Conservation (phyloP, 306 rosid species). For the Casuarina glauca region DNA sequence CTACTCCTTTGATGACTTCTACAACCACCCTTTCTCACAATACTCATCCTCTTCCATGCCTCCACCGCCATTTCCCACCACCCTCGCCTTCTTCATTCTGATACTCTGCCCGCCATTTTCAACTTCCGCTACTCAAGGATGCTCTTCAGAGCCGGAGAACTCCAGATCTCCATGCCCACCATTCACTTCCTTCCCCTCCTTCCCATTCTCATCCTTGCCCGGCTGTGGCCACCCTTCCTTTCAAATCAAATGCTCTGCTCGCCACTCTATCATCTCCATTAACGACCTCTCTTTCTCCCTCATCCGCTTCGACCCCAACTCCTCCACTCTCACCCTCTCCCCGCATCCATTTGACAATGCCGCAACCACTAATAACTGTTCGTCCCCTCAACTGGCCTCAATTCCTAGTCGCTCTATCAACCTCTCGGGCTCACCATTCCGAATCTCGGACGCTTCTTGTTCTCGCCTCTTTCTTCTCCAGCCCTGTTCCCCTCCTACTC, state of each 20-base stretch:
- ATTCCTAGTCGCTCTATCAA: slow-evolving; percentile 57
- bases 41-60: slow-evolving; percentile 33
- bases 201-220: slow-evolving; percentile 68
- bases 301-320: slow-evolving; percentile 50
- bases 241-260: slow-evolving; percentile 59
- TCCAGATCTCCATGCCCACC: slow-evolving; percentile 53
- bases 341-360: slow-evolving; percentile 32
- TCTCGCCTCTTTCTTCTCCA: slow-evolving; percentile 59
- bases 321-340: slow-evolving; percentile 57
- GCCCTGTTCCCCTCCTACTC: slow-evolving; percentile 58
- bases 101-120: not conserved
- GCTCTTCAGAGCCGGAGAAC: slow-evolving; percentile 27
- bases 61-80: not conserved
- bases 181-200: slow-evolving; percentile 48
- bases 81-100: slow-evolving; percentile 21
- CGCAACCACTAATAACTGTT: slow-evolving; percentile 19
- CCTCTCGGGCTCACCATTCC: slow-evolving; percentile 65
- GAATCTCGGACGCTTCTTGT: slow-evolving; percentile 57
- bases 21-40: not conserved
- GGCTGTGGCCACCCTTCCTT: slow-evolving; percentile 95
- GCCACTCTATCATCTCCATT: slow-evolving; percentile 55
- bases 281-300: slow-evolving; percentile 68
- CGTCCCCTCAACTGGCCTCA: slow-evolving; percentile 27
- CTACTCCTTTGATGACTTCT: slow-evolving; percentile 12
- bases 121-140: slow-evolving; percentile 23